Evolutionary conservation across 768 basidiomycete species (phyloP), one percentile per base, ranked within the genome.

Genomic region (Boletus bicolor): DNA sequence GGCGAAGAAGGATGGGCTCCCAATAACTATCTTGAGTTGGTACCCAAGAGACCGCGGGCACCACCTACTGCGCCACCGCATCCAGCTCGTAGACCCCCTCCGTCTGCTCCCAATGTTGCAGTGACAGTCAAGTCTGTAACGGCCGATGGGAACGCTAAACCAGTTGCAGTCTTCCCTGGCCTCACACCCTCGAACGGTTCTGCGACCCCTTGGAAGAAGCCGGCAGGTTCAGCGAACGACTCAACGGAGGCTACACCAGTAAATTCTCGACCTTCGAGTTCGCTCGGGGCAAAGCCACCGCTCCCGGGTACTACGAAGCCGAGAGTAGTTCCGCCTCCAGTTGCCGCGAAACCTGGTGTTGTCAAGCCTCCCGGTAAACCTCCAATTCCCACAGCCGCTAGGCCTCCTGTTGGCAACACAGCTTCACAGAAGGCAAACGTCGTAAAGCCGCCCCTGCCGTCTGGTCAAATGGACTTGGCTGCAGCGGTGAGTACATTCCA

Each of bases 1-100:
- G 82, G 81, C 3, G 73, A 76, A 17, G 93, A 98, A 68, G 97
- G 93, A 14, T 99, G 95, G 94, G 93, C 95, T 19, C 97, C 97
- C 2, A 86, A 87, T 61, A 94, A 93, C 70, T 97, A 94, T 66
- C 84, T 96, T 7, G 94, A 97, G 68, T 79, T 88, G 35, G 82
- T 87, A 5, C 85, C 86, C 17, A 82, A 82, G 21, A 84, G 81
- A 60, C 79, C 84, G 3, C 83, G 82, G 42, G 79, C 86, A 2
- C 75, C 84, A 0, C 78, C 86, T 24, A 78, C 88, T 0, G 84
- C 89, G 0, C 88, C 91, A 0, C 86, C 87, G 1, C 88, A 87
- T 0, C 85, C 90, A 2, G 66, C 72, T 43, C 74, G 73, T 34
- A 76, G 77, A 39, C 71, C 72, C 11, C 80, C 82, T 9, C 76